A percentile compares a stretch with the other conserved stretches of the same genome.
Evolutionary conservation across 139 green algal species (phyloP).

Genomic region (Limnomonas spitsbergensis): DNA sequence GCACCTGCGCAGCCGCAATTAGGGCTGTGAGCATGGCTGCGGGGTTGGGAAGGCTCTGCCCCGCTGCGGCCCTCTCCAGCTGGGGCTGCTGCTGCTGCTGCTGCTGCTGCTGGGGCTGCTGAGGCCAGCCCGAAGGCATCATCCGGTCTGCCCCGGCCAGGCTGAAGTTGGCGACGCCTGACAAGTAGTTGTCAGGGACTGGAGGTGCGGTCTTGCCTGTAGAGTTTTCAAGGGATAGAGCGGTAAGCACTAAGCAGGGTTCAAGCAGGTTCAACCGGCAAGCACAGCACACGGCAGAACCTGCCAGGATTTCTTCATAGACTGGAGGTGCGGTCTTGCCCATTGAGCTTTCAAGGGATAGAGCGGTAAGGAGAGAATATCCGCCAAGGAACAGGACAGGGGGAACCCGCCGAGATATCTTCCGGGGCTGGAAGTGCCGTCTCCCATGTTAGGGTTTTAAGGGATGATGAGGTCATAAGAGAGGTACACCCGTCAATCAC

Average conservation of each 20-base stretch:
- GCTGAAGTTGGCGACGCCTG: neutral
- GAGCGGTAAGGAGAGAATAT: neutral
- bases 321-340: conserved; percentile 23
- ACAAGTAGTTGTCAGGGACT: conserved; percentile 18
- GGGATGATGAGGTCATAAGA: no score
- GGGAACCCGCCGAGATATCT: neutral
- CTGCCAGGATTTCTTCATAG: conserved; percentile 13
- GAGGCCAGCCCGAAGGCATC: conserved; percentile 10
- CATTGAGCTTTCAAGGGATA: neutral
- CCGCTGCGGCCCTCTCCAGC: neutral
- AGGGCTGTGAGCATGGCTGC: conserved; percentile 48
- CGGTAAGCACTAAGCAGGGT: neutral
- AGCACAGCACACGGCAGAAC: no score
- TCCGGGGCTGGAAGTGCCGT: conserved; percentile 32
- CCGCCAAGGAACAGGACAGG: no score
- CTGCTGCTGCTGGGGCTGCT: neutral
- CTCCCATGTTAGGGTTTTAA: neutral
- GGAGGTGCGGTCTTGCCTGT: conserved; percentile 23
- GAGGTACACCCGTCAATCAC: no score
- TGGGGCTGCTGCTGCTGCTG: neutral
- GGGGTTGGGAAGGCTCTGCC: neutral
- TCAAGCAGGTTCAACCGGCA: no score
- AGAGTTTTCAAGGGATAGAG: neutral
- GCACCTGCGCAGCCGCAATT: conserved; percentile 46
- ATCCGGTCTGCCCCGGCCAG: neutral